Percentiles rank a stretch among this genome's conserved stretches.
Conservation (phyloP, 441 rosid genomes). For the Populus trichocarpa region DNA sequence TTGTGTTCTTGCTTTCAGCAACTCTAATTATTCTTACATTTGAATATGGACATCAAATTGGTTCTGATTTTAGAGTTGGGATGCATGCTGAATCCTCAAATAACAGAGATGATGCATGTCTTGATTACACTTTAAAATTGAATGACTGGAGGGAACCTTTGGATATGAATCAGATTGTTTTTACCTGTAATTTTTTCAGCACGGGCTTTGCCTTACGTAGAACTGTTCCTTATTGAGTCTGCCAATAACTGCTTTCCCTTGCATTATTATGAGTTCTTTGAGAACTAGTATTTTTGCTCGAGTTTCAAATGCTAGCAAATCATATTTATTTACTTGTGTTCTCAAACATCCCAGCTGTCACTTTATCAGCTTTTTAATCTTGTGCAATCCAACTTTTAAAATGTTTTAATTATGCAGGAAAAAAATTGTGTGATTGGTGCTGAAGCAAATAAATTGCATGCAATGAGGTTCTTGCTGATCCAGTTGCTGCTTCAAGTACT, state of each 20-base stretch:
- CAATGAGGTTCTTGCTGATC: conserved; percentile 72
- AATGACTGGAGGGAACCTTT: neutral
- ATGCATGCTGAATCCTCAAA: conserved; percentile 13
- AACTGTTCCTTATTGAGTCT: neutral
- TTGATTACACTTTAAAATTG: neutral
- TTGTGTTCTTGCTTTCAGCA: neutral
- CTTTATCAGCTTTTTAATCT: neutral
- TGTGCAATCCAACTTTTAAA: conserved; percentile 3
- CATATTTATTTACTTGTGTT: neutral
- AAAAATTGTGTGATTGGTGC: conserved; percentile 42
- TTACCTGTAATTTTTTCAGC: neutral
- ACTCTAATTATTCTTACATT: neutral
- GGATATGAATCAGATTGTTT: neutral
- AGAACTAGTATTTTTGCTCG: neutral
- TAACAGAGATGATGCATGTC: neutral
- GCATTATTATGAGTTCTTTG: neutral
- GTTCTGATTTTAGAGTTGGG: neutral
- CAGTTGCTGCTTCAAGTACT: conserved; percentile 87
- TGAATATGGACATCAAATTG: neutral
- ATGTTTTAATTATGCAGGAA: conserved; percentile 52
- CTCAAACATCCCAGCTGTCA: neutral
- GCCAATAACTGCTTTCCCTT: neutral
- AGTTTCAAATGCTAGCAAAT: neutral
- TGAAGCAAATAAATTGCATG: conserved; percentile 52
- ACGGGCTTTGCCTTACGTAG: neutral